Conservation (phyloP, 352 stramenopile genomes). For the Phytophthora sp. region DNA sequence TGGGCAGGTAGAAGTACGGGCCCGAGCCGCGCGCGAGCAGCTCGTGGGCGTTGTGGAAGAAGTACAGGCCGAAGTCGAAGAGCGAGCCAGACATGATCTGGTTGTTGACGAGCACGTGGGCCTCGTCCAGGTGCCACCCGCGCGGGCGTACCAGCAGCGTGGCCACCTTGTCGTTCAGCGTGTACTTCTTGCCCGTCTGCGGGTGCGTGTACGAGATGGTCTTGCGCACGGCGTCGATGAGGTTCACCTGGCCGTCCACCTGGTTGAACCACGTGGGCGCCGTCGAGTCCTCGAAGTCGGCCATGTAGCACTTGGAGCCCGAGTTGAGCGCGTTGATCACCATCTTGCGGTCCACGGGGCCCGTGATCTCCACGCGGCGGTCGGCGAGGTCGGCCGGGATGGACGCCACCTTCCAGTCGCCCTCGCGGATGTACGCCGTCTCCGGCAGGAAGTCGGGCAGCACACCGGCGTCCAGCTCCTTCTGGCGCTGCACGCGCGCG, state of each 20-base stretch:
- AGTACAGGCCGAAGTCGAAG: slow-evolving; percentile 97
- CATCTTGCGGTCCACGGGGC: slow-evolving; percentile 96
- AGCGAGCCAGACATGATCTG: slow-evolving; percentile 92
- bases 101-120: slow-evolving; percentile 94
- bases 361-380: slow-evolving; percentile 96
- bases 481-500: slow-evolving; percentile 60
- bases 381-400: slow-evolving; percentile 90
- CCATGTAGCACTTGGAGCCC: slow-evolving; percentile 95
- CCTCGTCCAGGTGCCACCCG: slow-evolving; percentile 96
- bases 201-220: slow-evolving; percentile 89
- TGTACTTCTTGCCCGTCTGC: slow-evolving; percentile 76
- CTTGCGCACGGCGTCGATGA: slow-evolving; percentile 91
- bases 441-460: slow-evolving; percentile 89
- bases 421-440: slow-evolving; percentile 85
- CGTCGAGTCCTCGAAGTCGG: slow-evolving; percentile 96
- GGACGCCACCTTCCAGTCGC: slow-evolving; percentile 74
- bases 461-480: slow-evolving; percentile 87
- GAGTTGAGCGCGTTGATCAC: slow-evolving; percentile 97
- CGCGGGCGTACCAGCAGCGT: slow-evolving; percentile 93
- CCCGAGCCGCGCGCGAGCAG: slow-evolving; percentile 84
- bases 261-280: slow-evolving; percentile 94
- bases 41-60: slow-evolving; percentile 95
- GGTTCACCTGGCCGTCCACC: slow-evolving; percentile 93
- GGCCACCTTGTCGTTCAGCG: slow-evolving; percentile 77
- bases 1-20: slow-evolving; percentile 97